Conservation (phyloP, 129 eudicot species). For the Ambrosia artemisiifolia region DNA sequence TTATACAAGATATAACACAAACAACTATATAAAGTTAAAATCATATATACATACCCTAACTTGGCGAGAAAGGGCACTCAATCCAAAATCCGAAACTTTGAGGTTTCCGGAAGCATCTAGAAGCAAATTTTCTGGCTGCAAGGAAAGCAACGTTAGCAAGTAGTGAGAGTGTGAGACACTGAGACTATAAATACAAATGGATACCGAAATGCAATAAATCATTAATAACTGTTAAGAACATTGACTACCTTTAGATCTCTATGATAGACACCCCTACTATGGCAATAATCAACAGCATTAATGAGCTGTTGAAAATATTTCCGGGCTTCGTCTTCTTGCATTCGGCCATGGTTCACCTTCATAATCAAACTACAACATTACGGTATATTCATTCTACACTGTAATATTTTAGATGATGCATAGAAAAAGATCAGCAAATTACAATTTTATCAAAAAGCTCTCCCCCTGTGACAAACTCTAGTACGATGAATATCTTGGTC, state of each 20-base stretch:
- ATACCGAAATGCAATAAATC: background rate
- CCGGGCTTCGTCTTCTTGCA: slow-evolving; percentile 94
- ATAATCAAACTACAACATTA: slow-evolving; percentile 14
- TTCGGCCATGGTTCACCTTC: slow-evolving; percentile 86
- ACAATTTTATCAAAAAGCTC: slow-evolving; percentile 99
- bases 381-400: background rate
- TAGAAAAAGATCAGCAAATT: slow-evolving; percentile 28
- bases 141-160: background rate
- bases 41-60: slow-evolving; percentile 56
- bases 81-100: slow-evolving; percentile 97
- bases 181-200: slow-evolving; percentile 2
- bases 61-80: slow-evolving; percentile 95
- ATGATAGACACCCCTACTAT: slow-evolving; percentile 96
- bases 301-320: slow-evolving; percentile 94
- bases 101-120: slow-evolving; percentile 87
- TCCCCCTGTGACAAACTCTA: slow-evolving; percentile 93
- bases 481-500: slow-evolving; percentile 83
- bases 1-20: background rate
- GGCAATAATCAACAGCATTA: slow-evolving; percentile 96
- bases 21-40: background rate
- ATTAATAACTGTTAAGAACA: slow-evolving; percentile 3
- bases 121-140: slow-evolving; percentile 92
- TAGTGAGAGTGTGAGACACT: no score
- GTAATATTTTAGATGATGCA: background rate
- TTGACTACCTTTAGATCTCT: slow-evolving; percentile 79